Base-by-base conservation (phyloP, 305 asterid species). In the Fraxinus baroniana region DNA sequence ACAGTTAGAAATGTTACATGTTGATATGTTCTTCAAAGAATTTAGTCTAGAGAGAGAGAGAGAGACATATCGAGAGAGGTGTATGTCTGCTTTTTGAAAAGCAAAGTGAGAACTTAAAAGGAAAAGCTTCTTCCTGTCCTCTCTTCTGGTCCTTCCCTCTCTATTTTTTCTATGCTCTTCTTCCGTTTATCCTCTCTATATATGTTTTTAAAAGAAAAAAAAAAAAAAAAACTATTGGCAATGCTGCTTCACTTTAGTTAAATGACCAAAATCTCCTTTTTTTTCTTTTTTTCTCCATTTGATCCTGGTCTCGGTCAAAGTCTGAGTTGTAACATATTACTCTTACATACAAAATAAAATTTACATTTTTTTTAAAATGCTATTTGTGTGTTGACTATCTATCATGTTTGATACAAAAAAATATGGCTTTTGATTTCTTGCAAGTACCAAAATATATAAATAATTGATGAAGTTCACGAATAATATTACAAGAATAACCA, bases 71-170 rank as follows among this genome's bases (percentile, higher is more conserved):
- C 20, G 24, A 76, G 85, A 74, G 86, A 80, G 72, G 78, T 78
- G 83, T 60, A 35, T 84, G 92, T 88, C 86, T 83, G 91, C 94
- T 94, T 92, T 52, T 80, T 32, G 70, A 82, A 94, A 94, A 91
- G 98, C 93, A 88, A 83, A 87, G 87, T 78, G 78, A 70, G 84
- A 57, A 52, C 72, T n/a, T 32, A 80, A 91, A 89, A 87, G 90
- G 86, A 84, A 93, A 94, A 93, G 95, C 87, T 88, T 78, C 85
- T 77, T 85, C 83, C 85, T 82, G 81, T 78, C 92, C 90, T 84
- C 73, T 73, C 81, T 60, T 39, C 32, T 77, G 79, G 62, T 72
- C 41, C 22, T 55, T 44, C 15, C 60, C 79, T 55, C 55, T 41
- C 37, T 30, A 6, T 5, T 15, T 46, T 39, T 7, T 30, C 78